A percentile compares a stretch with the other conserved stretches of the same genome.
These are phyloP conservation scores for Penicillium sp. DNA, from an alignment of 2,329 filamentous ascomycete species.

Conservation along the genomic window DNA sequence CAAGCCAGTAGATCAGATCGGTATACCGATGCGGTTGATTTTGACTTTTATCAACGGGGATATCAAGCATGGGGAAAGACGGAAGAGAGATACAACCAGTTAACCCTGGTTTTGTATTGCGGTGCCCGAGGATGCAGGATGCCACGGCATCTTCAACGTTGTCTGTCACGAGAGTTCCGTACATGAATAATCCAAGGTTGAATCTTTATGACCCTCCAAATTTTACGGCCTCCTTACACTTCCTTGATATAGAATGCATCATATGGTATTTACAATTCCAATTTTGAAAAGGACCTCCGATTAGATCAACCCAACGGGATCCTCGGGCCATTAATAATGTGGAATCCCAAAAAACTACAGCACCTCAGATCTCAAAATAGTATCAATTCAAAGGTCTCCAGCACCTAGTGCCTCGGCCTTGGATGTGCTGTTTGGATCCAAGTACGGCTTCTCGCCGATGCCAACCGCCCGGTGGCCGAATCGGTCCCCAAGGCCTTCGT, in stretches of 20 bases:
- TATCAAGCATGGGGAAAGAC: too few relatives aligned
- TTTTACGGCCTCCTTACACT: background rate
- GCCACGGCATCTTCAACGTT: too few relatives aligned
- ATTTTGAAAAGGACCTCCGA: too few relatives aligned
- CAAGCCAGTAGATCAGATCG: too few relatives aligned
- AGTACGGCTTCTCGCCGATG: conserved; percentile 35
- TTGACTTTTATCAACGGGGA: too few relatives aligned
- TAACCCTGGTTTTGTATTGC: too few relatives aligned
- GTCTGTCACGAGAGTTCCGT: too few relatives aligned
- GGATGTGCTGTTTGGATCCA: conserved; percentile 31
- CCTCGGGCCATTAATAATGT: background rate
- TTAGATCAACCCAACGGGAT: background rate
- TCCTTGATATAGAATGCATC: background rate
- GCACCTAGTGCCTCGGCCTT: conserved; percentile 16
- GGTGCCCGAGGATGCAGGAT: too few relatives aligned
- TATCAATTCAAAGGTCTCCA: background rate
- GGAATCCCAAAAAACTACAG: background rate
- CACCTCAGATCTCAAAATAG: background rate
- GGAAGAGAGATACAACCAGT: too few relatives aligned
- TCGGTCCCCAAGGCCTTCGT: conserved; percentile 29
- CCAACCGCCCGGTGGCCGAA: conserved; percentile 33
- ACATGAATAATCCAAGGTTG: too few relatives aligned
- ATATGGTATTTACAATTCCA: background rate
- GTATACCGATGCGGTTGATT: too few relatives aligned
- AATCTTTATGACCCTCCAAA: background rate